These are phyloP conservation scores for Penicillium sp. DNA, from an alignment of 2,329 filamentous ascomycete species.

Conservation along the genomic window DNA sequence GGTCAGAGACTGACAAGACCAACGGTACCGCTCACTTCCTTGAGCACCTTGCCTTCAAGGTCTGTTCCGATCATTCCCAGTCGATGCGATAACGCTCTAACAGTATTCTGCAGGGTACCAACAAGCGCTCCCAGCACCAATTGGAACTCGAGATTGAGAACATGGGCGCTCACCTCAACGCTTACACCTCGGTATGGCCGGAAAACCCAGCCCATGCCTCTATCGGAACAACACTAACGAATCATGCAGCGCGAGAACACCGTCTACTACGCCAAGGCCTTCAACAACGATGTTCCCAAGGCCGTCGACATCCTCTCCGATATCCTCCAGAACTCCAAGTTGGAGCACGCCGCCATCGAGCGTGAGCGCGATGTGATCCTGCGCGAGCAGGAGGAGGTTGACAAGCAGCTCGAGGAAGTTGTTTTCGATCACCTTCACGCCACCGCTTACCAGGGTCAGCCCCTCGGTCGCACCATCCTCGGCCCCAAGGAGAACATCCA, in stretches of 20 bases:
- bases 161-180: slow-evolving; percentile 98
- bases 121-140: slow-evolving; percentile 92
- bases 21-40: slow-evolving; percentile 99
- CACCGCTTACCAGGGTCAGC: slow-evolving; percentile 94
- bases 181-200: slow-evolving; percentile 88
- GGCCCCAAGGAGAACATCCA: slow-evolving; percentile 98
- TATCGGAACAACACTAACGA: slow-evolving; percentile 27
- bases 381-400: slow-evolving; percentile 97
- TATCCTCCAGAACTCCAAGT: slow-evolving; percentile 98
- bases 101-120: slow-evolving; percentile 63
- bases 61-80: slow-evolving; percentile 42
- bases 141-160: slow-evolving; percentile 99
- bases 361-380: slow-evolving; percentile 98
- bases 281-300: slow-evolving; percentile 95
- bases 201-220: slow-evolving; percentile 13
- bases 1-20: slow-evolving; percentile 96
- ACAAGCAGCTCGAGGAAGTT: slow-evolving; percentile 99
- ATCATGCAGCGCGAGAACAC: slow-evolving; percentile 87
- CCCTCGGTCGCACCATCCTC: slow-evolving; percentile 94
- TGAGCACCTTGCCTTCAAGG: slow-evolving; percentile 99
- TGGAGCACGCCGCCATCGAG: slow-evolving; percentile 89
- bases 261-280: slow-evolving; percentile 99
- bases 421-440: slow-evolving; percentile 99
- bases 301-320: slow-evolving; percentile 98
- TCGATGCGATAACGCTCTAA: slow-evolving; percentile 11